A percentile compares a stretch with the other conserved stretches of the same genome.
Evolutionary conservation across 768 basidiomycete species (phyloP).

Genomic region (Hygrophoropsis aurantiaca): DNA sequence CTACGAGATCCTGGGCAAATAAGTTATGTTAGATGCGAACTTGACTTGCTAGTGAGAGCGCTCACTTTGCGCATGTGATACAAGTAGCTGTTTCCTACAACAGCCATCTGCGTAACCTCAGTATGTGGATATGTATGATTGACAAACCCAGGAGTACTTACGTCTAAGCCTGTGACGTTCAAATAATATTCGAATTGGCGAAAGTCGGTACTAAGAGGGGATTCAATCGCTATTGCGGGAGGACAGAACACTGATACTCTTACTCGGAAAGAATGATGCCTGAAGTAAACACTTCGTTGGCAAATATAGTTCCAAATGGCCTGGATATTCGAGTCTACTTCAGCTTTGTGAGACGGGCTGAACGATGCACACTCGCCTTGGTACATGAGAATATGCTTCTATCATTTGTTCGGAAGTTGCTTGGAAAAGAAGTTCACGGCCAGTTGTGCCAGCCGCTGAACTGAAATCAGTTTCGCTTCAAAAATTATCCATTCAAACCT

Average conservation of each 20-base stretch:
- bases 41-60: slow-evolving; percentile 2
- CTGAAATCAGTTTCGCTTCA: neutral
- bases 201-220: slow-evolving; percentile 77
- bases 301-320: slow-evolving; percentile 86
- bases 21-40: slow-evolving; percentile 2
- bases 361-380: slow-evolving; percentile 46
- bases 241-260: slow-evolving; percentile 20
- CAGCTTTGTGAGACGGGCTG: neutral
- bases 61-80: slow-evolving; percentile 88
- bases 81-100: slow-evolving; percentile 89
- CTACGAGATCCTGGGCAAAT: slow-evolving; percentile 60
- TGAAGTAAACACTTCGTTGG: slow-evolving; percentile 90
- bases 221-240: slow-evolving; percentile 1
- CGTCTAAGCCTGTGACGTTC: slow-evolving; percentile 89
- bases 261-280: slow-evolving; percentile 91
- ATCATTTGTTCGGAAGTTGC: slow-evolving; percentile 96
- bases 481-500: neutral
- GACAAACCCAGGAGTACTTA: slow-evolving; percentile 37
- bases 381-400: slow-evolving; percentile 81
- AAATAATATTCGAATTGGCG: slow-evolving; percentile 90
- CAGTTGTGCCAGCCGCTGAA: slow-evolving; percentile 83
- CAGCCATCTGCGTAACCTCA: slow-evolving; percentile 65
- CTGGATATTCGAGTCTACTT: slow-evolving; percentile 33
- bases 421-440: slow-evolving; percentile 91
- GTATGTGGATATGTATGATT: neutral